A percentile compares a stretch with the other conserved stretches of the same genome.
Evolutionary conservation across 306 rosid species (phyloP).

Genomic region (Mucuna pruriens): DNA sequence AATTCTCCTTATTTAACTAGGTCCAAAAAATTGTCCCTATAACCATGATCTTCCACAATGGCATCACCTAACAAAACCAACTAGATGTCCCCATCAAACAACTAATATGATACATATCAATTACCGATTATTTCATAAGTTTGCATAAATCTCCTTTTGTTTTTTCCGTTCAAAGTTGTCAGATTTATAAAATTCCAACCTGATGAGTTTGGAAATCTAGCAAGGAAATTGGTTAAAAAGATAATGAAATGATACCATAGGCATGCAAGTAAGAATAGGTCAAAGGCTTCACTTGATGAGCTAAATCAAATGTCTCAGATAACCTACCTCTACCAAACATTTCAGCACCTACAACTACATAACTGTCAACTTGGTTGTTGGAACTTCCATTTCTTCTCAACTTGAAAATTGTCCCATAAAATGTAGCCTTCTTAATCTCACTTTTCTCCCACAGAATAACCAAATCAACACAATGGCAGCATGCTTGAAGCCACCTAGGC

Average conservation of each 20-base stretch:
- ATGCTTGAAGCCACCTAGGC: conserved; percentile 50
- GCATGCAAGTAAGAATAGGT: conserved; percentile 3
- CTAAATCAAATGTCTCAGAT: conserved; percentile 40
- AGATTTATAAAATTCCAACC: not conserved
- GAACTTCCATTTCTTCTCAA: conserved; percentile 50
- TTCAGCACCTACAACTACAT: conserved; percentile 3
- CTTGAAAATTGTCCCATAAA: conserved; percentile 28
- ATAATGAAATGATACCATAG: not conserved
- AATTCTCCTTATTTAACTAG: not conserved
- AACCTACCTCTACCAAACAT: conserved; percentile 57
- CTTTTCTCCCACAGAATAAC: conserved; percentile 29
- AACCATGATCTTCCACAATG: not conserved
- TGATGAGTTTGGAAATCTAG: conserved; percentile 25
- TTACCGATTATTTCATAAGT: not conserved
- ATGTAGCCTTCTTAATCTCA: conserved; percentile 30
- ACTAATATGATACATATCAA: not conserved
- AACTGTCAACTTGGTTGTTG: conserved; percentile 44
- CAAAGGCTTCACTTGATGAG: not conserved
- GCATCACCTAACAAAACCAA: conserved; percentile 38
- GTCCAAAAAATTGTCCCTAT: not conserved
- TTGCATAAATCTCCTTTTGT: not conserved
- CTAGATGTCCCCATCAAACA: not conserved
- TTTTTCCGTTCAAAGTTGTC: not conserved
- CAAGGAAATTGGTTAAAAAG: conserved; percentile 14
- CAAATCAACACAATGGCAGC: conserved; percentile 45